Evolutionary conservation across 2,329 filamentous ascomycete species (phyloP), one percentile per base, ranked within the genome.

Genomic region (Xylariomycetidae sp.): DNA sequence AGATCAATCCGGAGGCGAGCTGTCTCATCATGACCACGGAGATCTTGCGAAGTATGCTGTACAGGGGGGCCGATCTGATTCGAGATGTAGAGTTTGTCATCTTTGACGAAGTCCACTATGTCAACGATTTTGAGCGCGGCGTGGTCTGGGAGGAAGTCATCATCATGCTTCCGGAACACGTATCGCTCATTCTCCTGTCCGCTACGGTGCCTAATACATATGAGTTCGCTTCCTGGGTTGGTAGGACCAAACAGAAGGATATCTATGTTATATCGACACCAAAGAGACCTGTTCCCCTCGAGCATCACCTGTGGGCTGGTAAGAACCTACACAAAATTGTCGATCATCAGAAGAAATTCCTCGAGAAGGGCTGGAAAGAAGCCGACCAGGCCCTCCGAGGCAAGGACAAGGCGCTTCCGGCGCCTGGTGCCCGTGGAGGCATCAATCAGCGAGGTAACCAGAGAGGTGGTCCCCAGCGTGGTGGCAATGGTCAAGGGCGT

Each of bases 61-160:
- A 98, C 54, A 79, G 90, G 39, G 92, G 92, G 40, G 90, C 92
- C 5, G 92, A 98, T 65, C 65, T 98, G 12, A 96, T 98, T 46
- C 79, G 92, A 48, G 92, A 98, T 55, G 92, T 98, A 7, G 92
- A 98, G 48, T 98, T 94, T 57, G 92, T 98, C 48, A 96, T 98
- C 30, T 98, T 98, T 43, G 92, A 98, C 52, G 92, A 98, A 61
- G 92, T 98, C 2, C 92, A 98, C 62, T 98, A 98, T 56, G 90
- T 98, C 45, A 98, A 97, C 55, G 92, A 98, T 57, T 74, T 85
- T 16, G 92, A 97, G 59, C 78, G 92, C 62, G 92, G 92, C 53
- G 92, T 98, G 5, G 92, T 98, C 0, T 98, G 92, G 92, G 92
- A 98, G 61, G 92, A 98, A 62, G 92, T 98, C 51, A 98, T 98